Conservation (phyloP, 495 filamentous ascomycete genomes). For the Clohesyomyces aquaticus region DNA sequence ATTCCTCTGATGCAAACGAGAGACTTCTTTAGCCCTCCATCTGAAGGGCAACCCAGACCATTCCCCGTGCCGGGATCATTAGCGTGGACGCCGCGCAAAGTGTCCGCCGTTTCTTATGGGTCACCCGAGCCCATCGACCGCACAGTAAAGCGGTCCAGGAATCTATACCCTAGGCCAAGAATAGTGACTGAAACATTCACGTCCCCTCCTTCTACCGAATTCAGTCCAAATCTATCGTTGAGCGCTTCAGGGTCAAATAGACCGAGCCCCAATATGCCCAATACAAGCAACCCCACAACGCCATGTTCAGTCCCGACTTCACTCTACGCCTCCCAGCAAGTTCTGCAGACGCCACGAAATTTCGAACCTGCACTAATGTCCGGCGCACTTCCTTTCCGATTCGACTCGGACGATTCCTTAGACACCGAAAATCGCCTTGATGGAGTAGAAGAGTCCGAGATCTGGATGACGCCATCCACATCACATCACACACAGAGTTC, state of each 20-base stretch:
- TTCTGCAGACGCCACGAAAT: background rate
- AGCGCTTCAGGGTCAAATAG: too few species aligned
- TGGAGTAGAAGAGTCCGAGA: background rate
- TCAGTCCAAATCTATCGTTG: too few species aligned
- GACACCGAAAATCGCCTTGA: background rate
- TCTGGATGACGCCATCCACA: constrained; percentile 3
- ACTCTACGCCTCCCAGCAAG: background rate
- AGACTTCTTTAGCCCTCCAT: constrained; percentile 10
- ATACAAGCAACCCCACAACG: too few species aligned
- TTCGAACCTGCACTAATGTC: background rate
- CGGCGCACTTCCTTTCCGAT: background rate
- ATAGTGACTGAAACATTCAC: constrained; percentile 35
- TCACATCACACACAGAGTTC: background rate
- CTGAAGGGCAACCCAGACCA: background rate
- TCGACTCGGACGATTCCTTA: background rate
- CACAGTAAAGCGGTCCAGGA: background rate
- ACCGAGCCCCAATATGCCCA: too few species aligned
- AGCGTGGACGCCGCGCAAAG: constrained; percentile 2
- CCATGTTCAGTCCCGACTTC: background rate
- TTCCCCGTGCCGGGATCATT: background rate
- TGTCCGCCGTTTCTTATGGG: constrained; percentile 3
- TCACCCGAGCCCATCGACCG: background rate
- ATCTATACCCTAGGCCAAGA: constrained; percentile 11
- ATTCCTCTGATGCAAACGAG: background rate
- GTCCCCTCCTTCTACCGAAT: too few species aligned